These are phyloP conservation scores for Erythrophleum fordii DNA, from an alignment of 306 rosid genomes.

Conservation along the genomic window DNA sequence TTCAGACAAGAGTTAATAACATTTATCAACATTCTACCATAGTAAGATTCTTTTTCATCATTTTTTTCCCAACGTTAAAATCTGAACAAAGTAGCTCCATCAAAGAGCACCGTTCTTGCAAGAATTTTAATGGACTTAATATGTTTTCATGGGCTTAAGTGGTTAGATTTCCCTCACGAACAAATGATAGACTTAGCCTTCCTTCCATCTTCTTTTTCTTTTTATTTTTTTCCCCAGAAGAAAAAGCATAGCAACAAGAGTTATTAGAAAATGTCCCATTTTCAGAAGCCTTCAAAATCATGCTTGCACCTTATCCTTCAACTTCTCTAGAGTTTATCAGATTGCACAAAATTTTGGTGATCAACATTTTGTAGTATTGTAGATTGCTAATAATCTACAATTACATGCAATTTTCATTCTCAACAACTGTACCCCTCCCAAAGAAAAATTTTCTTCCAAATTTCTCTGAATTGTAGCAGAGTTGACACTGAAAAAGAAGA, in stretches of 20 bases:
- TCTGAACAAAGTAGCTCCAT: too few species aligned
- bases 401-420: background rate
- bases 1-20: too few species aligned
- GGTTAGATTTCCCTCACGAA: too few species aligned
- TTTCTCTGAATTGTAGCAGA: constrained; percentile 7
- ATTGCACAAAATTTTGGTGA: too few species aligned
- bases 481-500: background rate
- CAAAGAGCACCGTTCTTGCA: too few species aligned
- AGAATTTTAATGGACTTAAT: too few species aligned
- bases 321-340: background rate
- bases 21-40: background rate
- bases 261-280: background rate
- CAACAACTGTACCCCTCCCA: background rate
- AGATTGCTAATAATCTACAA: background rate
- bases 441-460: background rate
- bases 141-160: too few species aligned
- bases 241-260: background rate
- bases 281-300: background rate
- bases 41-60: constrained; percentile 20
- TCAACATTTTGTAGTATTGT: background rate
- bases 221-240: background rate
- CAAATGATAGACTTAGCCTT: too few species aligned
- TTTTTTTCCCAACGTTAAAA: too few species aligned
- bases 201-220: too few species aligned
- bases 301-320: background rate